phyloP scores from a whole-genome alignment of 129 eudicot species.

The Helianthus annuus region HanXRQr2.0-SUNRISE NC_035446.2:168592775-168593274 shows the following conservation, averaged over 20 bases:
- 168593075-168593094: too few relatives aligned
- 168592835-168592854: neutral
- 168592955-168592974: neutral
- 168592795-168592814: neutral
- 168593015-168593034: constrained; percentile 21
- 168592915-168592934: constrained; percentile 18
- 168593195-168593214: too few relatives aligned
- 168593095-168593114: too few relatives aligned
- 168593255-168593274: too few relatives aligned
- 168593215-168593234: too few relatives aligned
- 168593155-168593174: too few relatives aligned
- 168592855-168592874: neutral
- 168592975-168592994: constrained; percentile 15
- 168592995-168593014: constrained; percentile 21
- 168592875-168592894: neutral
- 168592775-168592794: neutral
- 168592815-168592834: neutral
- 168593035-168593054: neutral
- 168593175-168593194: too few relatives aligned
- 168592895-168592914: constrained; percentile 11
- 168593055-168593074: neutral
- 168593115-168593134: too few relatives aligned
- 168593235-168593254: too few relatives aligned
- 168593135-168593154: too few relatives aligned
- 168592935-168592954: neutral